phyloP scores from a whole-genome alignment of 805 yeast species.

The Pichia manshurica region DNA sequence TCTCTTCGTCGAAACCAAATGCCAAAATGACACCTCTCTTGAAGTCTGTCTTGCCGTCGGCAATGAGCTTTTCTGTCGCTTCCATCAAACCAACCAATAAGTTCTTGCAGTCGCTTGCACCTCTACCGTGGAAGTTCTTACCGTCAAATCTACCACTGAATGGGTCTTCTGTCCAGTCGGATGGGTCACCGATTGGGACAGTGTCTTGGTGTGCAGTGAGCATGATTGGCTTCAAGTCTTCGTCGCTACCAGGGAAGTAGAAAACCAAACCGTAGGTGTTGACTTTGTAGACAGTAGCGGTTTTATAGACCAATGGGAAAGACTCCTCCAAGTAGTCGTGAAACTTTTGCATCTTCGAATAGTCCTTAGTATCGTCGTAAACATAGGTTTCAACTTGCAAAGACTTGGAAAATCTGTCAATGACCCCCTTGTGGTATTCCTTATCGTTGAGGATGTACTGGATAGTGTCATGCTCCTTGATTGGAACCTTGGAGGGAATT shows the following conservation, averaged over 20 bases:
- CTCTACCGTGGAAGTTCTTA: constrained; percentile 65
- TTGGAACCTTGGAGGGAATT: constrained; percentile 19
- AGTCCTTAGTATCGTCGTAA: constrained; percentile 20
- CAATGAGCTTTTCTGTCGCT: constrained; percentile 51
- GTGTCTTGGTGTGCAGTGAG: constrained; percentile 77
- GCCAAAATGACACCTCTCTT: constrained; percentile 57
- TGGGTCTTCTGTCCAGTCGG: constrained; percentile 63
- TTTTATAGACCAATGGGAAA: constrained; percentile 32
- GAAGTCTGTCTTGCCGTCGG: constrained; percentile 43
- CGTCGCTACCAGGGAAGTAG: constrained; percentile 57
- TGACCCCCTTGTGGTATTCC: constrained; percentile 32
- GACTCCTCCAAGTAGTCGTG: constrained; percentile 16
- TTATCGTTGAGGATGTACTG: constrained; percentile 31
- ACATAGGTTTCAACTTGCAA: constrained; percentile 49
- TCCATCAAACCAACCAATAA: constrained; percentile 61
- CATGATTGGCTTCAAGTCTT: constrained; percentile 53
- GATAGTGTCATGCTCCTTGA: constrained; percentile 14
- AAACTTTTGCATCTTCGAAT: constrained; percentile 20
- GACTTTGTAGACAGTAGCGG: constrained; percentile 44
- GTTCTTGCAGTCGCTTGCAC: constrained; percentile 71
- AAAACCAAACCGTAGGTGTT: constrained; percentile 60
- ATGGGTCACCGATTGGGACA: constrained; percentile 62
- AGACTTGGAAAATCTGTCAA: constrained; percentile 41
- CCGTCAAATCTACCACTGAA: constrained; percentile 66
- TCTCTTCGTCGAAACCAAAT: constrained; percentile 79